Base-by-base conservation (phyloP, 2,329 filamentous ascomycete genomes). In the Fusarium tricinctum region DNA sequence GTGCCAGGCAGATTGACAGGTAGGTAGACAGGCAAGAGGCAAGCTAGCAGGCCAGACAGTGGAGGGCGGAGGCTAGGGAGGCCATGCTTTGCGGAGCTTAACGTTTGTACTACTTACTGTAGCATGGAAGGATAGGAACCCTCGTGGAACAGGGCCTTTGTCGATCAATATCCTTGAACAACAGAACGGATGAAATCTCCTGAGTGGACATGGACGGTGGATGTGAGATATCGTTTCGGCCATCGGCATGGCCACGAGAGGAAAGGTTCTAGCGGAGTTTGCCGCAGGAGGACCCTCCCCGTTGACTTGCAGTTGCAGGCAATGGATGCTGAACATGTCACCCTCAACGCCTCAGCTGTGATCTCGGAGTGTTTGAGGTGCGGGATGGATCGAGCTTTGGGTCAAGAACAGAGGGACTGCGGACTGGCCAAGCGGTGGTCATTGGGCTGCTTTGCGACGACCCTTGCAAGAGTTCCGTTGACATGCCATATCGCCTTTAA, bases 91-190 rank as follows among this genome's bases (percentile, higher is more conserved):
- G 48, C 56, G 56, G 66, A 63, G 52, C 56, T 66, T 66, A 64
- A 47, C 46, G 51, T 64, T 64, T 65, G 15, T 50, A 61, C 26
- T 56, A 23, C 7, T 23, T 56, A 23, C 7, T 23, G 42, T 47
- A 30, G 32, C 65, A 66, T 44, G 61, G 60, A 62, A 66, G 45
- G 52, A 58, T 45, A 61, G 51, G 53, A 66, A 58, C 46, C 48
- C 51, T 69, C 66, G 49, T 69, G 66, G 66, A 63, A 69, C 56
- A 69, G 66, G 66, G 61, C 58, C 60, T 35, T 45, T 51, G 66
- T 69, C 66, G 66, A 69, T 69, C 66, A 69, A 43, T 48, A 43
- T 54, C 47, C 65, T 53, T 66, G 60, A 58, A 49, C 51, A 45
- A 64, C 44, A 68, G 61, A 66, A 62, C 44, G 66, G 61, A 63